phyloP scores from a whole-genome alignment of 129 eudicot species.

The Arctium minus region DNA sequence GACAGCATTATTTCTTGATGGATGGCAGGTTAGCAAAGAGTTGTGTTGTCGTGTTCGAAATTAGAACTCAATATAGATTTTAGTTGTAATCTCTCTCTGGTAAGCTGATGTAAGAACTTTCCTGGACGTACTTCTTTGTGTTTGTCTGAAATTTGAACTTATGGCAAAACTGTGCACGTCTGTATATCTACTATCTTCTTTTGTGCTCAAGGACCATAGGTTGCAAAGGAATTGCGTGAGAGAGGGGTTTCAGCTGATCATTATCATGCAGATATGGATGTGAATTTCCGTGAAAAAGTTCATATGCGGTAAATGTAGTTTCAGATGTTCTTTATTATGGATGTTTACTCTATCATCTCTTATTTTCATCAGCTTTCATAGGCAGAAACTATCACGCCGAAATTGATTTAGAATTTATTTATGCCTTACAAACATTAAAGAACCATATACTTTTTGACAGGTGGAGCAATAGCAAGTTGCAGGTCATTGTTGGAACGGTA shows the following conservation, averaged over 20 bases:
- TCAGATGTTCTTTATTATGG: neutral
- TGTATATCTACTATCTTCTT: slow-evolving; percentile 21
- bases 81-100: neutral
- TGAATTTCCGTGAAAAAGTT: slow-evolving; percentile 75
- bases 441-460: slow-evolving; percentile 27
- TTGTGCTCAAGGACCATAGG: slow-evolving; percentile 47
- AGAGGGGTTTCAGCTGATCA: slow-evolving; percentile 85
- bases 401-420: neutral
- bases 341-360: neutral
- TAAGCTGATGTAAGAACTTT: neutral
- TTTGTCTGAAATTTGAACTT: neutral
- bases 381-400: neutral
- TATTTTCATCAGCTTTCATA: neutral
- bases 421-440: neutral
- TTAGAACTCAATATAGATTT: too few species aligned
- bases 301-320: slow-evolving; percentile 57
- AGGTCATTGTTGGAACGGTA: slow-evolving; percentile 99
- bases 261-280: slow-evolving; percentile 99
- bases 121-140: neutral
- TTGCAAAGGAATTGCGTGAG: slow-evolving; percentile 82
- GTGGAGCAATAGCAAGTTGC: slow-evolving; percentile 93
- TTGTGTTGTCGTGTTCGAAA: too few species aligned
- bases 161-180: neutral
- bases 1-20: too few species aligned
- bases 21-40: too few species aligned